Conservation (phyloP, 179 eudicot genomes). For the Heliamphora pulchella region DNA sequence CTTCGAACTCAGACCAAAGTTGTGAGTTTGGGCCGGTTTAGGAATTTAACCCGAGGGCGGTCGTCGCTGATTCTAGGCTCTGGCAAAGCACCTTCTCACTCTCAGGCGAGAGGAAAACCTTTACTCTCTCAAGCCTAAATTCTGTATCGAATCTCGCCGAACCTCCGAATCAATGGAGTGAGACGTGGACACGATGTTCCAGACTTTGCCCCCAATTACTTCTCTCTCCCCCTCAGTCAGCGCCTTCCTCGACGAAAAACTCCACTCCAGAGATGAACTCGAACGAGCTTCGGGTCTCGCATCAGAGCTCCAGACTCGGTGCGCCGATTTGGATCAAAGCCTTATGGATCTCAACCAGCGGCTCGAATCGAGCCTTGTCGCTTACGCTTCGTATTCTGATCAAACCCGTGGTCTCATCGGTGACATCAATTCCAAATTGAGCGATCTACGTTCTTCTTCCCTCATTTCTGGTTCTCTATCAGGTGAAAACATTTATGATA, state of each 20-base stretch:
- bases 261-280: conserved; percentile 38
- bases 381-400: conserved; percentile 50
- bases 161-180: conserved; percentile 10
- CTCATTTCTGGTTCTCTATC: conserved; percentile 26
- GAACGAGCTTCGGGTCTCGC: conserved; percentile 39
- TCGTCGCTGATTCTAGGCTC: too few relatives aligned
- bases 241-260: conserved; percentile 47
- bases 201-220: conserved; percentile 34
- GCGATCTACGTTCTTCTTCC: conserved; percentile 28
- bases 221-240: conserved; percentile 48
- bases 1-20: too few relatives aligned
- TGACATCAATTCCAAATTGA: conserved; percentile 35
- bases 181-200: conserved; percentile 6
- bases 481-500: conserved; percentile 11
- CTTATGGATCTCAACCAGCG: conserved; percentile 48
- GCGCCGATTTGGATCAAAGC: conserved; percentile 37
- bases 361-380: conserved; percentile 33
- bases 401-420: conserved; percentile 31
- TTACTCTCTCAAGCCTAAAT: not conserved
- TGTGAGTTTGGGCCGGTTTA: too few relatives aligned
- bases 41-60: too few relatives aligned
- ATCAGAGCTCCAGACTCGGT: conserved; percentile 47
- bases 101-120: too few relatives aligned
- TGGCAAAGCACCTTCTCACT: too few relatives aligned
- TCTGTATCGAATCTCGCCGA: not conserved